Conservation (phyloP, 306 rosid species). For the Biancaea sappan region DNA sequence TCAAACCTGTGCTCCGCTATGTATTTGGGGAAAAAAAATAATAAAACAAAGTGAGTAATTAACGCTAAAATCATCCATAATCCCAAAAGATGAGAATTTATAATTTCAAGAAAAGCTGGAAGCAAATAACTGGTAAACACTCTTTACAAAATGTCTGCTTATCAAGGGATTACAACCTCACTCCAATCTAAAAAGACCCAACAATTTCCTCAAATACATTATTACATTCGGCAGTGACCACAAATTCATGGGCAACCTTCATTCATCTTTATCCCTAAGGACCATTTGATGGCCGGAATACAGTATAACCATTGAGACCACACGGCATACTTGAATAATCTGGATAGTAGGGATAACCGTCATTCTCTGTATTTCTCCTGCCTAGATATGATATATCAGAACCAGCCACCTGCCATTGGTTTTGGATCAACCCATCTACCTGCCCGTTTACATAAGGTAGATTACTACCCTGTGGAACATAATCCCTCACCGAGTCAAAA, state of each 20-base stretch:
- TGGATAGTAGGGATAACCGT: slow-evolving; percentile 70
- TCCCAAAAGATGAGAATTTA: slow-evolving; percentile 33
- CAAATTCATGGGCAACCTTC: slow-evolving; percentile 43
- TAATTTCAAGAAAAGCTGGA: slow-evolving; percentile 47
- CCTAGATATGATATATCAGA: slow-evolving; percentile 70
- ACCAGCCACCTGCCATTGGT: slow-evolving; percentile 73
- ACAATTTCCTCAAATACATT: slow-evolving; percentile 63
- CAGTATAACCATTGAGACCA: slow-evolving; percentile 72
- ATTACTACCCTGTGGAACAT: slow-evolving; percentile 54
- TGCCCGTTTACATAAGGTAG: slow-evolving; percentile 70
- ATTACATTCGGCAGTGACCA: slow-evolving; percentile 58
- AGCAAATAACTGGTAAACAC: slow-evolving; percentile 62
- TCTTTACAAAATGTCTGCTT: slow-evolving; percentile 89
- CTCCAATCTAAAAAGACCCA: slow-evolving; percentile 70
- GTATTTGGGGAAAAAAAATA: not conserved
- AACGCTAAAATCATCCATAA: slow-evolving; percentile 9
- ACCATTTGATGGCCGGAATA: slow-evolving; percentile 89
- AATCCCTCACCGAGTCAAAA: slow-evolving; percentile 63
- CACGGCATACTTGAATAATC: slow-evolving; percentile 71
- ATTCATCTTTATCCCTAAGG: slow-evolving; percentile 47
- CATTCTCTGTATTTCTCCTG: slow-evolving; percentile 59
- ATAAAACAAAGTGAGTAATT: too few species aligned
- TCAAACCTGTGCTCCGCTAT: not conserved
- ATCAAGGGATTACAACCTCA: slow-evolving; percentile 75
- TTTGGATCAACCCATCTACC: slow-evolving; percentile 67